phyloP scores from a whole-genome alignment of 2,329 filamentous ascomycete genomes.

The Lomentospora prolificans region DNA sequence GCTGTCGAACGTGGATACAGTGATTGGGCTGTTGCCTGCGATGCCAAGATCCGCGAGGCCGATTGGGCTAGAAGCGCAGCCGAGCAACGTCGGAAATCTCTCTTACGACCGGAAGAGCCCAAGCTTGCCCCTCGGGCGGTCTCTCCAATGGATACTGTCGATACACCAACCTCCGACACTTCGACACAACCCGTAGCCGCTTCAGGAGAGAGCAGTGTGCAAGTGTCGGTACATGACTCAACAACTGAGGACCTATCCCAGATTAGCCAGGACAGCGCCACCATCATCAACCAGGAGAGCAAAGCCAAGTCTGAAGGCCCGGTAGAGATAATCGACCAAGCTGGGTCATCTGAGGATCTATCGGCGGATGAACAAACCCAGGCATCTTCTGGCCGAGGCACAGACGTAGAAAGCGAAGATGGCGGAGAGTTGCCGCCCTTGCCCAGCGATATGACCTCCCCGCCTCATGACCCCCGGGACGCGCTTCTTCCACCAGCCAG shows the following conservation, averaged over 20 bases:
- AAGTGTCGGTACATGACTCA: too few relatives aligned
- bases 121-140: too few relatives aligned
- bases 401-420: background rate
- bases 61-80: constrained; percentile 33
- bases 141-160: background rate
- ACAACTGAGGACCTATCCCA: too few relatives aligned
- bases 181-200: too few relatives aligned
- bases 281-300: too few relatives aligned
- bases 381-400: background rate
- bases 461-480: background rate
- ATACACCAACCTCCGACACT: too few relatives aligned
- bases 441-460: background rate
- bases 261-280: too few relatives aligned
- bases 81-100: background rate
- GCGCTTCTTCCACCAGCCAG: background rate
- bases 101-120: background rate
- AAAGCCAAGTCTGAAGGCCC: too few relatives aligned
- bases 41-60: constrained; percentile 60
- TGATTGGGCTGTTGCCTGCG: constrained; percentile 71
- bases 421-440: background rate
- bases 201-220: too few relatives aligned
- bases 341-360: background rate
- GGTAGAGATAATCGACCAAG: too few relatives aligned
- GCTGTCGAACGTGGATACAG: constrained; percentile 66
- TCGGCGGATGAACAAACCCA: background rate